Base-by-base conservation (phyloP, 495 filamentous ascomycete species). In the Trichoderma virens region DNA sequence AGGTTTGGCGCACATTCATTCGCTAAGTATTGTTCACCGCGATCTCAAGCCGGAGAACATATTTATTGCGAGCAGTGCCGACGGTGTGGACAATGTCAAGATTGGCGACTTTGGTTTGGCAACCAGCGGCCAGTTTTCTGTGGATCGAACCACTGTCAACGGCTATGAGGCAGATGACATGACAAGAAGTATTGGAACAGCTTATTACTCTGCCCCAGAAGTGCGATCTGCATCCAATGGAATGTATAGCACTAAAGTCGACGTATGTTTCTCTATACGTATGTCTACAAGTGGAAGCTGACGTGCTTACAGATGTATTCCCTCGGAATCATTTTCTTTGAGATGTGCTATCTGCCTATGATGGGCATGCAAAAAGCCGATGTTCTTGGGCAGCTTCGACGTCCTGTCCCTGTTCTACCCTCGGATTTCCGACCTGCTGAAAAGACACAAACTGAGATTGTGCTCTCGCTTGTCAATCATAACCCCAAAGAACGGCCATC, bases 41-140 rank as follows among this genome's bases (percentile, higher is more conserved):
- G 94, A 98, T 73, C 81, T 98, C n/a, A 98, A 98, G 70, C 94
- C 94, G 0, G 95, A 98, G 69, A 98, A 98, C 67, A 86, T 98
- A 59, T 98, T 98, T 75, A 94, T 98, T 68, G 73, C 72, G 31
- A 71, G 72, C 27, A 75, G 75, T 13, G 68, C 75, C 13, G 95
- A 98, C 70, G 83, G 88, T 38, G 82, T 88, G 2, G 90, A 90
- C 54, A 93, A 96, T 69, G 91, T 95, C 13, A 90, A 92, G 64
- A 97, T 98, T 65, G 94, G 94, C 61, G 94, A 98, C 72, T 98
- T 98, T 74, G 94, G 94, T 5, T 80, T 98, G 39, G 94, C 94
- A 41, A 97, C 92, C 2, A 93, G 86, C 67, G 90, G 91, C 2
- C 92, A 95, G 65, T 87, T 90, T 60, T 68, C 74, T 6, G 67